These are phyloP conservation scores for Cerioporus squamosus DNA, from an alignment of 1,284 basidiomycete species.

Conservation along the genomic window DNA sequence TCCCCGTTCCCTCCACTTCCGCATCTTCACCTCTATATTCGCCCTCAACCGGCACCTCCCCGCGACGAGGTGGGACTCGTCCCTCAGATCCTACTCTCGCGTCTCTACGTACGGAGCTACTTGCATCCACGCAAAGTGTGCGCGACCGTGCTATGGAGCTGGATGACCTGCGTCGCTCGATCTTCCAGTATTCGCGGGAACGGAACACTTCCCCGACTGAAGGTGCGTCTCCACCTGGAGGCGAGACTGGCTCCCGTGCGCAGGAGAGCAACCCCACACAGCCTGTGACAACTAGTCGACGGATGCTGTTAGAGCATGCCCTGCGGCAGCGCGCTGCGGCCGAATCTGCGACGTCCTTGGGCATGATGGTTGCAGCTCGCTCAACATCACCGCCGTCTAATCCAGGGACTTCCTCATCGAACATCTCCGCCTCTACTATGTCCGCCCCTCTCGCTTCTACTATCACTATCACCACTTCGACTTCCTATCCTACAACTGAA, in stretches of 20 bases:
- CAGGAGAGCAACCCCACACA: not conserved
- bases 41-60: not conserved
- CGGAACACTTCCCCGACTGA: conserved; percentile 4
- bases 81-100: conserved; percentile 12
- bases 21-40: not conserved
- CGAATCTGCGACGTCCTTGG: conserved; percentile 29
- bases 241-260: not conserved
- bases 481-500: not conserved
- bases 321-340: conserved; percentile 5
- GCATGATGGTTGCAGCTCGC: conserved; percentile 32
- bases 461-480: not conserved
- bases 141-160: conserved; percentile 19
- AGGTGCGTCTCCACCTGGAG: conserved; percentile 11
- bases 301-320: conserved; percentile 5
- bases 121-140: conserved; percentile 16
- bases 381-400: conserved; percentile 3
- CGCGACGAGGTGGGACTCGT: not conserved
- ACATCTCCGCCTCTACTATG: not conserved
- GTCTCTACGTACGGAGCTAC: conserved; percentile 12
- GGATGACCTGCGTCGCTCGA: conserved; percentile 19
- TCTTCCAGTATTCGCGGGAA: conserved; percentile 12
- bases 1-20: not conserved
- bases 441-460: not conserved
- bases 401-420: not conserved
- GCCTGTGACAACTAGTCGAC: not conserved